Evolutionary conservation across 306 rosid genomes (phyloP).

Genomic region (Prunus mira): DNA sequence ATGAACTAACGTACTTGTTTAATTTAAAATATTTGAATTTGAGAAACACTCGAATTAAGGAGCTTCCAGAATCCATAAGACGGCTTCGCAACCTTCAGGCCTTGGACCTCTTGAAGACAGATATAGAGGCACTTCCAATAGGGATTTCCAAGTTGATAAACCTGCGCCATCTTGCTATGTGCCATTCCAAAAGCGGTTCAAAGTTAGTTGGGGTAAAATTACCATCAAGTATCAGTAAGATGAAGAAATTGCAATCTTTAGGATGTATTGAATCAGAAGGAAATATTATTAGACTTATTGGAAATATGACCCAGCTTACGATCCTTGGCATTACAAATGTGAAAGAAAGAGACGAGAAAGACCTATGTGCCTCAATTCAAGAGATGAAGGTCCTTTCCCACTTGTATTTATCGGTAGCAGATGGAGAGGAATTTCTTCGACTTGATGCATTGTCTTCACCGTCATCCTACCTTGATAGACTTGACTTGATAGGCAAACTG

Average conservation of each 20-base stretch:
- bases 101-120: not conserved
- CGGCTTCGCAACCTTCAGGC: slow-evolving; percentile 10
- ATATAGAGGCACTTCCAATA: not conserved
- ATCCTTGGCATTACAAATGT: not conserved
- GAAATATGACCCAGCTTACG: slow-evolving; percentile 3
- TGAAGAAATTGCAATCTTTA: slow-evolving; percentile 12
- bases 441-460: slow-evolving; percentile 2
- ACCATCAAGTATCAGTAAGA: not conserved
- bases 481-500: not conserved
- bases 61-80: slow-evolving; percentile 26
- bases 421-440: not conserved
- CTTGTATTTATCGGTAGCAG: not conserved
- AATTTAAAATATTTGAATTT: slow-evolving; percentile 15
- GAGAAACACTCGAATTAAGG: not conserved
- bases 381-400: not conserved
- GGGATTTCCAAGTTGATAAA: not conserved
- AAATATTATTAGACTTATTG: too few species aligned
- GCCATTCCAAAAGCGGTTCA: too few species aligned
- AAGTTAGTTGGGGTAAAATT: not conserved
- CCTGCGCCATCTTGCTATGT: not conserved
- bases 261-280: not conserved
- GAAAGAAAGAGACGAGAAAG: not conserved
- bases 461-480: not conserved
- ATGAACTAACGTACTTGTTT: not conserved
- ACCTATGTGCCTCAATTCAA: slow-evolving; percentile 10